Evolutionary conservation across 164 flowering plant species (phyloP).

Genomic region (Chimonanthus praecox): DNA sequence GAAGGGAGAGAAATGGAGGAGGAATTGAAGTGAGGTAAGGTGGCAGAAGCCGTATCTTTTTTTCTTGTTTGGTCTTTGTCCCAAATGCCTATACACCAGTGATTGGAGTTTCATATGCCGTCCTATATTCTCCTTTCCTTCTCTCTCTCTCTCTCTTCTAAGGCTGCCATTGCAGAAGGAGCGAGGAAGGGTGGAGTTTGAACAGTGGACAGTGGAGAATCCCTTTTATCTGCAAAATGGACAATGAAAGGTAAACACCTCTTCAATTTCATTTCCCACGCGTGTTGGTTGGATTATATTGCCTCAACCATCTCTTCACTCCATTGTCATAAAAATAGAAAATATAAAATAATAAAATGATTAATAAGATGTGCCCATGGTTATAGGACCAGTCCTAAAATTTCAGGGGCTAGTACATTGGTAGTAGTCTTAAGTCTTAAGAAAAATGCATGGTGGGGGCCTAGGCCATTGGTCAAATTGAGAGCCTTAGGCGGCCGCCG

Average conservation of each 20-base stretch:
- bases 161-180: neutral
- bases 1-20: no score
- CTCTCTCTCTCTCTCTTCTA: neutral
- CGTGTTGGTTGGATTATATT: no score
- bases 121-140: conserved; percentile 8
- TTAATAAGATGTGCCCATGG: no score
- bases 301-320: no score
- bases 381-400: no score
- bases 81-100: conserved; percentile 2
- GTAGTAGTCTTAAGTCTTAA: no score
- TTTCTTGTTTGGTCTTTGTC: neutral
- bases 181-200: neutral
- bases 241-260: neutral
- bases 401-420: no score
- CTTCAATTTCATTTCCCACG: neutral
- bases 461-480: no score
- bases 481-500: no score
- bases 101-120: conserved; percentile 5
- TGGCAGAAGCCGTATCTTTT: neutral
- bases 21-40: neutral
- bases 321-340: no score
- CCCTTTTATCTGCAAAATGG: neutral
- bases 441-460: no score
- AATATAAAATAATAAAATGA: no score
- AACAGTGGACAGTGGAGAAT: neutral